Base-by-base conservation (phyloP, 768 basidiomycete genomes). In the Boletales sp. region DNA sequence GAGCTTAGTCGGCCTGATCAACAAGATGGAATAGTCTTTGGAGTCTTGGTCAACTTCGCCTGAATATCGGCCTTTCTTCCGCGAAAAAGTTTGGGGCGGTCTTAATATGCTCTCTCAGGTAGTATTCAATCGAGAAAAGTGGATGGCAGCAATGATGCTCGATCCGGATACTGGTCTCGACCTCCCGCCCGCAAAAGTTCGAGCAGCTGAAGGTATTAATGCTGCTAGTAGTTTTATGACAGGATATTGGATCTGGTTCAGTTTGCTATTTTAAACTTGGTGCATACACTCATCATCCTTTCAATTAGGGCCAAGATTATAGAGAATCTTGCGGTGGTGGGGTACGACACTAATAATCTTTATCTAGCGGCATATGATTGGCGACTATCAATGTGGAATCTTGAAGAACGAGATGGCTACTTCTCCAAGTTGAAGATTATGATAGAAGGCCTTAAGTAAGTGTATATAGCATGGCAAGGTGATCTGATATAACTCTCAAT, bases 241-340 rank as follows among this genome's bases (percentile, higher is more conserved):
- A 63, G 93, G 94, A 1, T 99, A 94, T 64, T 98, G 94, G 94
- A 83, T 95, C 46, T 95, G 93, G 91, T 85, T 60, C 46, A 71
- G 19, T 46, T 35, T 49, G 17, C 28, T 9, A 25, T 32, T n/a
- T 13, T 36, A 1, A 1, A 18, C 36, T 15, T 11, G 21, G 19
- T 25, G 12, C 11, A 19, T 31, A 19, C 4, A n/a, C 34, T 51
- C 28, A 47, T 41, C 15, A 3, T 15, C 38, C 40, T 19, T 33
- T 19, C 3, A 3, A 21, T 21, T 17, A 88, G 88, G 88, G 84
- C 87, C 1, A 94, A 94, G 67, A 89, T 96, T 45, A 83, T 98
- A 10, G 90, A 97, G 68, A 98, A 99, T 58, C 77, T 97, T 2
- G 94, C 95, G 0, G 91, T 86, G 1, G 80, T 97, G 17, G 87